Base-by-base conservation (phyloP, 202 grass and related monocot species). In the Zoysia matrella region DNA sequence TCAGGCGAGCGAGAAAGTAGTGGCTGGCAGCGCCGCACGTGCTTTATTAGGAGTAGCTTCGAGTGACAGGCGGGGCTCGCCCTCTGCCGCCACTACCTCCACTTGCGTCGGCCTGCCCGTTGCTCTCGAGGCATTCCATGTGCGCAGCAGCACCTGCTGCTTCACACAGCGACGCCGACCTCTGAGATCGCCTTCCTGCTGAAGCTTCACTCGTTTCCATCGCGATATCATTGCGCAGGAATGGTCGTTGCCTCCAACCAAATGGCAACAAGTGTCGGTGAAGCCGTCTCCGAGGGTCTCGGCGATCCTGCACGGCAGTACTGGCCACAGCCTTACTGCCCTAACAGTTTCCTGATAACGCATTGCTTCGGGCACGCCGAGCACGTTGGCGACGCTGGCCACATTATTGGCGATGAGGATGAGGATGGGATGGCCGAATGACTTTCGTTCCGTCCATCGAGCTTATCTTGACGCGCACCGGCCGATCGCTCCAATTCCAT, bases 101-200 rank as follows among this genome's bases (percentile, higher is more conserved):
- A 54, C 58, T 61, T 69, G 54, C 42, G n/a, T 65, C 53, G 58
- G 44, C 22, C 41, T 65, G 68, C 75, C 58, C 11, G 69, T 65
- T 43, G 73, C 74, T 82, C 43, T 22, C 14, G 15, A 82, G 63
- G 49, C 80, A 88, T 4, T 18, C 61, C 80, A 88, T 84, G 76
- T 75, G 81, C 71, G 2, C 61, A 22, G 49, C 48, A 43, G 36
- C 58, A 30, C 7, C 53, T 55, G 12, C 56, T 7, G 5, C 22
- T 39, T 8, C 56, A 8, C 56, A 36, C 8, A 7, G 4, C 36
- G n/a, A 44, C 58, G 58, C 5, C 11, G 11, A 45, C 8, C 14
- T 44, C 47, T 40, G 3, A 60, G 60, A 11, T 65, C 30, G 58
- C 18, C 1, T 18, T 13, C 30, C 46, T 46, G 45, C 45, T 46